Conservation (phyloP, 768 basidiomycete genomes). For the Mycena venus region DNA sequence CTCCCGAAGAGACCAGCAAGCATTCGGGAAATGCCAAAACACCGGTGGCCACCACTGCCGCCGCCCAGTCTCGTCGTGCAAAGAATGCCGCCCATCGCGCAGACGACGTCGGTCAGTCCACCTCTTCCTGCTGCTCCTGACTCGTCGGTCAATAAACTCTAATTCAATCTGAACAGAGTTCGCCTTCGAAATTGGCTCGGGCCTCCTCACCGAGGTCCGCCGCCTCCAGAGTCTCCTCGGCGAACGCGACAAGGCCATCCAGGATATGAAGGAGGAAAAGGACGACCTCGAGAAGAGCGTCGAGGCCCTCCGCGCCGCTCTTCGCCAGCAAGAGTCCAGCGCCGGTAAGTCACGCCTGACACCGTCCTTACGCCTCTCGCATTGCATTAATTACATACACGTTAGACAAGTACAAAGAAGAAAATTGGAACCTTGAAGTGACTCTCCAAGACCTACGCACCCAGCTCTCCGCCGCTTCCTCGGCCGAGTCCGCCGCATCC, state of each 20-base stretch:
- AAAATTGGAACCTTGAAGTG: constrained; percentile 99
- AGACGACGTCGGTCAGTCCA: constrained; percentile 81
- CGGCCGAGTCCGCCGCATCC: constrained; percentile 77
- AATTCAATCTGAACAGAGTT: constrained; percentile 73
- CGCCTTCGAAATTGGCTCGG: constrained; percentile 97
- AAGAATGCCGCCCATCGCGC: constrained; percentile 94
- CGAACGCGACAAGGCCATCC: constrained; percentile 93
- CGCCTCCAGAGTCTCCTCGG: constrained; percentile 91
- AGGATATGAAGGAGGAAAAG: constrained; percentile 93
- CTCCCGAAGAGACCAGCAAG: constrained; percentile 69
- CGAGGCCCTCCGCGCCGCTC: constrained; percentile 78
- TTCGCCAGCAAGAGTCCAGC: constrained; percentile 86
- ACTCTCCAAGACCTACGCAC: constrained; percentile 87
- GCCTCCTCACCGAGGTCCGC: constrained; percentile 90
- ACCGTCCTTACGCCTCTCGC: background rate
- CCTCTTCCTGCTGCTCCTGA: too few relatives aligned
- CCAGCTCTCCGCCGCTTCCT: constrained; percentile 73
- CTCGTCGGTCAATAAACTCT: constrained; percentile 30
- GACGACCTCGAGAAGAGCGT: constrained; percentile 87
- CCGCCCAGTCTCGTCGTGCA: constrained; percentile 88
- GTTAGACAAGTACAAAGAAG: constrained; percentile 94
- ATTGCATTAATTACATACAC: constrained; percentile 18
- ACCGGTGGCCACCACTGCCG: constrained; percentile 71
- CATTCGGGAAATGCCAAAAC: constrained; percentile 61
- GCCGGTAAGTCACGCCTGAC: constrained; percentile 65